Evolutionary conservation across 2,329 filamentous ascomycete genomes (phyloP).

Genomic region (Didymosphaeria variabile): DNA sequence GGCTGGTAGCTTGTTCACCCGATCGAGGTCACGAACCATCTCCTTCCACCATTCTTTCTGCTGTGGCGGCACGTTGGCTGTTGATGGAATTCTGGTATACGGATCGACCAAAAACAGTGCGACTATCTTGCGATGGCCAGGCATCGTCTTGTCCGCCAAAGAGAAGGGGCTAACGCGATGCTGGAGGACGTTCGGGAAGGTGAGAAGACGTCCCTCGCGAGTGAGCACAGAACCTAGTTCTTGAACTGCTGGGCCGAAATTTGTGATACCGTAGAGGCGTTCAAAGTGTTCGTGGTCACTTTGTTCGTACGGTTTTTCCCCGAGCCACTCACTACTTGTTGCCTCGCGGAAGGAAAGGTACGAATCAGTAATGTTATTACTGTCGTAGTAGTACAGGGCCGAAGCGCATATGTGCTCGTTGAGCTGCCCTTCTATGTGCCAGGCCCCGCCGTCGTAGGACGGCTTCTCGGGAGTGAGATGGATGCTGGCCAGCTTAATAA

Average conservation of each 20-base stretch:
- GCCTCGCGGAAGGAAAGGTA: constrained; percentile 50
- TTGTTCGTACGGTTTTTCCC: constrained; percentile 41
- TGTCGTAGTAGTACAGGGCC: constrained; percentile 10
- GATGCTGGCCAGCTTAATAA: constrained; percentile 68
- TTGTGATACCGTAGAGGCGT: constrained; percentile 57
- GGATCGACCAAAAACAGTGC: constrained; percentile 69
- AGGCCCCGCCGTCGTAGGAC: constrained; percentile 60
- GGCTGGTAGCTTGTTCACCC: constrained; percentile 14
- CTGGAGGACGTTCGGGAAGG: constrained; percentile 61
- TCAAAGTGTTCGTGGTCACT: constrained; percentile 1
- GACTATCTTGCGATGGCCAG: constrained; percentile 65
- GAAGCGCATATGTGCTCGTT: constrained; percentile 11
- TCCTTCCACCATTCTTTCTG: constrained; percentile 54
- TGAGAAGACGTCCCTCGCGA: constrained; percentile 58
- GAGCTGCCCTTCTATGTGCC: constrained; percentile 56
- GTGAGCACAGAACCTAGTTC: constrained; percentile 59
- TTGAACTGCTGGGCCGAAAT: constrained; percentile 40
- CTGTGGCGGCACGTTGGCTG: constrained; percentile 62
- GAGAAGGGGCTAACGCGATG: constrained; percentile 50
- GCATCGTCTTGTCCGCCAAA: constrained; percentile 57
- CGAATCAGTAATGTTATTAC: not conserved
- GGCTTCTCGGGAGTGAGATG: constrained; percentile 66
- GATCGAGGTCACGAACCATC: not conserved
- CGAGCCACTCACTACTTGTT: not conserved
- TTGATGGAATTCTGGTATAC: constrained; percentile 59